Percentiles rank a stretch among this genome's conserved stretches.
These are phyloP conservation scores for Acacia melanoxylon DNA, from an alignment of 306 rosid genomes.

Conservation along the genomic window DNA sequence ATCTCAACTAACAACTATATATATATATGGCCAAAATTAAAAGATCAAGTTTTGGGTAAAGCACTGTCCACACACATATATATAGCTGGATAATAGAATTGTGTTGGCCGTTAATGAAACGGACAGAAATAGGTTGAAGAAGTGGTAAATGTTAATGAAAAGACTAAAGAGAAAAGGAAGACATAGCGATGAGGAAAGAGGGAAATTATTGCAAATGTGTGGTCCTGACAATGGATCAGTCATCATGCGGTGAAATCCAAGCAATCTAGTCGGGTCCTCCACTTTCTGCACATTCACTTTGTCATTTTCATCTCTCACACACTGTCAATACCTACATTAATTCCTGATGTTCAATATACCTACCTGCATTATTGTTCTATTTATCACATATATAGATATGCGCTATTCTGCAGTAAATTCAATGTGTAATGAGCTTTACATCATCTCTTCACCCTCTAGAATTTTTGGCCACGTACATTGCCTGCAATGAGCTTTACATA, in stretches of 20 bases:
- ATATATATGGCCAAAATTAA: not conserved
- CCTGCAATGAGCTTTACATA: not conserved
- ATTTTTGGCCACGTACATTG: not conserved
- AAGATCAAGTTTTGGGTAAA: not conserved
- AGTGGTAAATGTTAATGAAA: not conserved
- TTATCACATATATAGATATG: not conserved
- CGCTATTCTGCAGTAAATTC: not conserved
- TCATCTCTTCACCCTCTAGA: not conserved
- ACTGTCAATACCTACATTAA: too few relatives aligned
- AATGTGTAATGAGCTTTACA: not conserved
- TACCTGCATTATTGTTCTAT: not conserved
- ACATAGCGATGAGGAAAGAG: not conserved
- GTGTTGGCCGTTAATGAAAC: not conserved
- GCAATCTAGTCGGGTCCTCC: constrained; percentile 60
- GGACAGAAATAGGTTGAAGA: not conserved
- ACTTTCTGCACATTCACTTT: constrained; percentile 30
- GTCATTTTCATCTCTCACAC: constrained; percentile 13
- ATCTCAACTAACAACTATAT: not conserved
- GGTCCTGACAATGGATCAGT: constrained; percentile 36
- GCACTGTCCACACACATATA: not conserved
- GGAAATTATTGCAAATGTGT: not conserved
- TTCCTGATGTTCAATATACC: not conserved
- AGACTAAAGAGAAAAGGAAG: not conserved
- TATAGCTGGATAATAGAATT: not conserved
- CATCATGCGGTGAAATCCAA: constrained; percentile 64